These are phyloP conservation scores for Yamadazyma aaseri DNA, from an alignment of 1,139 yeast genomes.

Conservation along the genomic window DNA sequence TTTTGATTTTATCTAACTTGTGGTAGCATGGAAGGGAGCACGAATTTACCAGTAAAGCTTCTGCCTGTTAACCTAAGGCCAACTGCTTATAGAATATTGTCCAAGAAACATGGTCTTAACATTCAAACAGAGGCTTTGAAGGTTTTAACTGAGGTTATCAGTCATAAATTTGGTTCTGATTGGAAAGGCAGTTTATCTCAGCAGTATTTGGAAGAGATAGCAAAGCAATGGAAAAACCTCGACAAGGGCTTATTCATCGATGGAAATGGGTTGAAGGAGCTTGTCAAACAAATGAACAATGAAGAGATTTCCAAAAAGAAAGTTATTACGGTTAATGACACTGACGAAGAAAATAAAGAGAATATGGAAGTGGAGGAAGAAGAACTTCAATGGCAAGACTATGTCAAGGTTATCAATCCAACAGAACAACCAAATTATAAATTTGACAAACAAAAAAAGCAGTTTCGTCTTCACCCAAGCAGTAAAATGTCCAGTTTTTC, in stretches of 20 bases:
- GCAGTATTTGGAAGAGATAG: constrained; percentile 73
- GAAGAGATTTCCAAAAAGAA: constrained; percentile 5
- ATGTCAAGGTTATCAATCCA: constrained; percentile 65
- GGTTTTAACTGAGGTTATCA: constrained; percentile 68
- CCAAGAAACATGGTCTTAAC: constrained; percentile 90
- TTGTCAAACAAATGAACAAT: constrained; percentile 51
- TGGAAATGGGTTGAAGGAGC: constrained; percentile 62
- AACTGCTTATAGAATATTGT: constrained; percentile 80
- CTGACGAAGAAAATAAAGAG: constrained; percentile 9
- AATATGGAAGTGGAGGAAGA: constrained; percentile 14
- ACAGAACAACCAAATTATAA: constrained; percentile 62
- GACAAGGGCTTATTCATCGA: constrained; percentile 85
- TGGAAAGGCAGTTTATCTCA: constrained; percentile 78
- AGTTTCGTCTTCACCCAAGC: constrained; percentile 44
- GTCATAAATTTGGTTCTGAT: constrained; percentile 75
- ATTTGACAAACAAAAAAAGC: constrained; percentile 67
- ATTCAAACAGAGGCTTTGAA: constrained; percentile 82
- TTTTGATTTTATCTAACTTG: background rate
- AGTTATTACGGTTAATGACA: constrained; percentile 2
- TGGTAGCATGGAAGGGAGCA: constrained; percentile 8
- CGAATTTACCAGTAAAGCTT: constrained; percentile 62
- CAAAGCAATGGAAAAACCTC: constrained; percentile 81
- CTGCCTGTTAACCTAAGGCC: constrained; percentile 86
- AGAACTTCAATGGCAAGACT: constrained; percentile 65
- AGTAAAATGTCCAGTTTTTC: constrained; percentile 20